A percentile compares a stretch with the other conserved stretches of the same genome.
phyloP scores from a whole-genome alignment of 176 grass and related monocot species.

The Cocos nucifera region DNA sequence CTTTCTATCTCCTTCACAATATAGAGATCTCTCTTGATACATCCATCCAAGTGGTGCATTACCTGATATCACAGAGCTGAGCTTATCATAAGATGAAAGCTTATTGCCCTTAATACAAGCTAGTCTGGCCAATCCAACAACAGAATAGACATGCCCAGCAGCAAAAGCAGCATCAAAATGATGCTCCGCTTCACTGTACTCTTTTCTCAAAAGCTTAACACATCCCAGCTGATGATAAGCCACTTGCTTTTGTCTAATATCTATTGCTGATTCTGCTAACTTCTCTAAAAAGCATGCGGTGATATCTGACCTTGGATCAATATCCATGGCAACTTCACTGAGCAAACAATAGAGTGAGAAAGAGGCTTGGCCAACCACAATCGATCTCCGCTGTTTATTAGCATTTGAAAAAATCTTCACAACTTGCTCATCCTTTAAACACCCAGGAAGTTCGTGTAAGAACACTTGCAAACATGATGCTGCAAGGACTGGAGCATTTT shows the following conservation, averaged over 20 bases:
- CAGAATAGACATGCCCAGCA: slow-evolving; percentile 74
- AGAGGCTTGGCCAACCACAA: slow-evolving; percentile 52
- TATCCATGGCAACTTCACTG: slow-evolving; percentile 69
- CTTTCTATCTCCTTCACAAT: slow-evolving; percentile 54
- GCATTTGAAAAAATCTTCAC: slow-evolving; percentile 58
- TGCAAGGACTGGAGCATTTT: slow-evolving; percentile 62
- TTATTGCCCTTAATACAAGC: slow-evolving; percentile 43
- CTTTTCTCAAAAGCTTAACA: slow-evolving; percentile 59
- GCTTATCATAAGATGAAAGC: slow-evolving; percentile 54
- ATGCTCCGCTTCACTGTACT: slow-evolving; percentile 55
- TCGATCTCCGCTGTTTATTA: slow-evolving; percentile 39
- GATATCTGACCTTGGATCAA: slow-evolving; percentile 52
- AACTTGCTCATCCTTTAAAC: slow-evolving; percentile 60
- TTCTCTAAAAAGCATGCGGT: slow-evolving; percentile 54
- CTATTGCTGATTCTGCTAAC: slow-evolving; percentile 40
- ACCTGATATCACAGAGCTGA: slow-evolving; percentile 65
- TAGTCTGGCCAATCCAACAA: slow-evolving; percentile 66
- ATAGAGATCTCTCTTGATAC: slow-evolving; percentile 76
- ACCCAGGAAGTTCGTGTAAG: slow-evolving; percentile 62
- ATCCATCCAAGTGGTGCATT: slow-evolving; percentile 76
- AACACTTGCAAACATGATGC: slow-evolving; percentile 72
- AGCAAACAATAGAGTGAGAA: slow-evolving; percentile 79
- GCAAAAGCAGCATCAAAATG: slow-evolving; percentile 52
- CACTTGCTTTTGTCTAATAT: slow-evolving; percentile 61
- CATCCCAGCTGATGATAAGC: slow-evolving; percentile 92